Base-by-base conservation (phyloP, 768 basidiomycete species). In the Pleurotus cornucopiae region DNA sequence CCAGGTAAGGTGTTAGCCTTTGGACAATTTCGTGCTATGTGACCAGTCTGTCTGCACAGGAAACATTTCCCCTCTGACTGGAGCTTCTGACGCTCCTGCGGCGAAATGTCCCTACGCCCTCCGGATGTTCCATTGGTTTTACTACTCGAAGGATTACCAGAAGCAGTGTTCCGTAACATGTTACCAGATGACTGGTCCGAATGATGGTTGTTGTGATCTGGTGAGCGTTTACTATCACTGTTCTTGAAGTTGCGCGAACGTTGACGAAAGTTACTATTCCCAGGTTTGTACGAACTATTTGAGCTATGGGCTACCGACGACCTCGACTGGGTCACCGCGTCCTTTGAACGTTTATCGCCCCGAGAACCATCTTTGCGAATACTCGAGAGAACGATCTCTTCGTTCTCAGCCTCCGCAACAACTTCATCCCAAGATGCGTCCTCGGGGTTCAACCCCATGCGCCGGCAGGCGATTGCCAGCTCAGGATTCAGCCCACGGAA, bases 1-100 rank as follows among this genome's bases (percentile, higher is more conserved):
- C 14, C 30, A 14, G 49, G 45, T 44, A 65, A 55, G 1, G 48
- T 51, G 20, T 58, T 67, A 2, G 55, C 58, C 18, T 62, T 51
- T 6, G 69, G 69, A 43, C 71, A 74, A 44, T 72, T 64, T 2
- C 67, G 21, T 4, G 64, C 57, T 3, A 67, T 54, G 57, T 73
- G 70, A 1, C 69, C 68, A 0, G 56, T 4, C 38, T 66, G 58
- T 11, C 61, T 56, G 55, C 71, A 73, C 5, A 47, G 57, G 38
- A 67, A 71, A 57, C 71, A 73, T 6, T 62, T 58, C 0, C 67
- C 66, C 39, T 63, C 59, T 5, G 63, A 61, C 6, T 57, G 45
- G 6, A 58, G 45, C 46, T 23, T 16, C 12, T 21, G 46, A 16
- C 46, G 46, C 25, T 64, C 62, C n/a, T 63, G 60, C 23, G 40